Evolutionary conservation across 202 grass and related monocot species (phyloP).

Genomic region (Carex arenaria): DNA sequence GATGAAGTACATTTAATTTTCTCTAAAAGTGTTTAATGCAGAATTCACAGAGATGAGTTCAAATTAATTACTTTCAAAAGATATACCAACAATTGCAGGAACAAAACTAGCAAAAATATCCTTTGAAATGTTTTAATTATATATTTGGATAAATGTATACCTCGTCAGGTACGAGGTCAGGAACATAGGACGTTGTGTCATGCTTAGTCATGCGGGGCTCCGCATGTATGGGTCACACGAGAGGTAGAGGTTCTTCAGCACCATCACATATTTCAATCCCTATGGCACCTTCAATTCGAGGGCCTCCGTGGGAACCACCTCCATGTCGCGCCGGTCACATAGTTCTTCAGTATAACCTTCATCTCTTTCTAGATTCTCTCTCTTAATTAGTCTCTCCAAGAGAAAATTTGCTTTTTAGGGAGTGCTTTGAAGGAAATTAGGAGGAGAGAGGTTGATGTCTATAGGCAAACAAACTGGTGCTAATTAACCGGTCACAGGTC

Average conservation of each 20-base stretch:
- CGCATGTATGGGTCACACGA: conserved; percentile 63
- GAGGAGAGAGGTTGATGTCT: background rate
- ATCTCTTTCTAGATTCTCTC: conserved; percentile 5
- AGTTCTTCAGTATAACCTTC: too few species aligned
- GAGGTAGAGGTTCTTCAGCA: conserved; percentile 62
- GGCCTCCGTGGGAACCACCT: background rate
- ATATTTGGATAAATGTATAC: background rate
- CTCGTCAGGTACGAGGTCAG: conserved; percentile 27
- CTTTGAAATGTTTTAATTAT: background rate
- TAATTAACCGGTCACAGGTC: too few species aligned
- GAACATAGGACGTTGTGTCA: conserved; percentile 7
- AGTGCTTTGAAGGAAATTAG: background rate
- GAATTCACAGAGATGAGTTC: background rate
- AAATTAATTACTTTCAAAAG: background rate
- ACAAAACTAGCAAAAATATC: background rate
- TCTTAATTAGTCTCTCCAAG: background rate
- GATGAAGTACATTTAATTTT: background rate
- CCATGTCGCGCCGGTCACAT: conserved; percentile 47
- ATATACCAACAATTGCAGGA: background rate
- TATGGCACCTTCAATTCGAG: conserved; percentile 29
- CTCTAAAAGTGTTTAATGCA: background rate
- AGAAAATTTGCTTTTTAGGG: background rate
- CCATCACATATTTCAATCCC: conserved; percentile 18
- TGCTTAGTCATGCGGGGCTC: conserved; percentile 37
- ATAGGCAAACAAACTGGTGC: too few species aligned